Percentiles rank a stretch among this genome's conserved stretches.
phyloP scores from a whole-genome alignment of 1,139 yeast genomes.

The Pichiaceae sp. region DNA sequence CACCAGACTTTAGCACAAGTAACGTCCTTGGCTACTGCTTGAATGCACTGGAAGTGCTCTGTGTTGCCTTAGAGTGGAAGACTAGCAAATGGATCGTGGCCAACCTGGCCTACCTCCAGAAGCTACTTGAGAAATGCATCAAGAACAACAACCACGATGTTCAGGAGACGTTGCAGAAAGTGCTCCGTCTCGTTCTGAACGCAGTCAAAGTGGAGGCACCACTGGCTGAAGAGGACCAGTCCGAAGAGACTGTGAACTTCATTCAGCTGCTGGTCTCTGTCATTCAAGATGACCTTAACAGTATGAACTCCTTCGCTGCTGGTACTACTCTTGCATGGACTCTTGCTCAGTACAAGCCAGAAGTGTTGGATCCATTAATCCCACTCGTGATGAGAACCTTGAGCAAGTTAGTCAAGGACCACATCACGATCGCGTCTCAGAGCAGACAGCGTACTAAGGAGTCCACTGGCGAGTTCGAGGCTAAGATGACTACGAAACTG shows the following conservation, averaged over 20 bases:
- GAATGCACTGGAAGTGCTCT: constrained; percentile 85
- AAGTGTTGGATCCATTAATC: constrained; percentile 62
- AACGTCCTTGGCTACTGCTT: constrained; percentile 66
- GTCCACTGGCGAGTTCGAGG: constrained; percentile 47
- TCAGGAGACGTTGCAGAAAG: constrained; percentile 73
- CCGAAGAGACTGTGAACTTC: constrained; percentile 46
- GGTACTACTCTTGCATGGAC: constrained; percentile 88
- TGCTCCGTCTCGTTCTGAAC: constrained; percentile 54
- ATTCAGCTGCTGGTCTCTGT: constrained; percentile 54
- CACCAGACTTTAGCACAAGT: constrained; percentile 63
- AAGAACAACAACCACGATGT: constrained; percentile 79
- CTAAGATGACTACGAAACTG: constrained; percentile 68
- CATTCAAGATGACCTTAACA: constrained; percentile 76
- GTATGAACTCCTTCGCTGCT: constrained; percentile 79
- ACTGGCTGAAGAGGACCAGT: constrained; percentile 46
- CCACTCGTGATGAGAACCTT: constrained; percentile 79
- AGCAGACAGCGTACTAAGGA: constrained; percentile 27
- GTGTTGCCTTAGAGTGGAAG: constrained; percentile 78
- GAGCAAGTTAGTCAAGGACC: constrained; percentile 84
- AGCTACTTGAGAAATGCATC: constrained; percentile 72
- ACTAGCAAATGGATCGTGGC: constrained; percentile 67
- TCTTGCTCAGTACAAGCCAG: constrained; percentile 64
- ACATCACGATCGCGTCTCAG: constrained; percentile 60
- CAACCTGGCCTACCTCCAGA: constrained; percentile 60
- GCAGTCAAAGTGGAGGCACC: constrained; percentile 44